Base-by-base conservation (phyloP, 164 flowering plant species). In the Euptelea pleiosperma region DNA sequence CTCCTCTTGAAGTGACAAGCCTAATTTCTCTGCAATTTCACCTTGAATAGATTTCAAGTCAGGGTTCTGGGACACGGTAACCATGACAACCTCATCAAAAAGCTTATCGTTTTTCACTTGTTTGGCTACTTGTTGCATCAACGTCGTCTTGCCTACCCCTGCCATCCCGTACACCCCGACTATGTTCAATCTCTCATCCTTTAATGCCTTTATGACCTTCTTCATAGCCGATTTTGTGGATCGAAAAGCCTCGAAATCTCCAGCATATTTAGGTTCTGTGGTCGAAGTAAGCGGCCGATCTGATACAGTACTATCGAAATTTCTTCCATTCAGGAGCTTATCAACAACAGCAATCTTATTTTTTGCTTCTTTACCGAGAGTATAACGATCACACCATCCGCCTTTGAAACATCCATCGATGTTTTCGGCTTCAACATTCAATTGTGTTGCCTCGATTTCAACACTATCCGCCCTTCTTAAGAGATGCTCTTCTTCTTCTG, bases 131-230 rank as follows among this genome's bases (percentile, higher is more conserved):
- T 55, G 36, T 6, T 25, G 24, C 15, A 63, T 36, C 36, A 64
- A 35, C 21, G 45, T 64, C 0, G 67, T 56, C 34, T 60, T 60
- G n/a, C n/a, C n/a, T n/a, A n/a, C n/a, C n/a, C n/a, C n/a, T n/a
- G n/a, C n/a, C n/a, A n/a, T n/a, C n/a, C n/a, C 58, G 30, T 25
- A 55, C 22, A 10, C 58, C 42, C 11, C 58, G 44, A 40, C 16
- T 40, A 40, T 14, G 16, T 19, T 40, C 14, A 19, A 4, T 15
- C 44, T 19, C 1, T 40, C 0, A 19, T 40, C 44, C 16, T 40
- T 40, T 40, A 40, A 40, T 15, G 44, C 44, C 16, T 2, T 8
- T 2, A 40, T 40, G 14, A 40, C 44, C 1, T 2, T 19, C 14
- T 40, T 3, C 16, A 40, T 40, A 40, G 44, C 44, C 14, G 16